Evolutionary conservation across 2,329 filamentous ascomycete genomes (phyloP).

Genomic region (Aureobasidium uvarum): DNA sequence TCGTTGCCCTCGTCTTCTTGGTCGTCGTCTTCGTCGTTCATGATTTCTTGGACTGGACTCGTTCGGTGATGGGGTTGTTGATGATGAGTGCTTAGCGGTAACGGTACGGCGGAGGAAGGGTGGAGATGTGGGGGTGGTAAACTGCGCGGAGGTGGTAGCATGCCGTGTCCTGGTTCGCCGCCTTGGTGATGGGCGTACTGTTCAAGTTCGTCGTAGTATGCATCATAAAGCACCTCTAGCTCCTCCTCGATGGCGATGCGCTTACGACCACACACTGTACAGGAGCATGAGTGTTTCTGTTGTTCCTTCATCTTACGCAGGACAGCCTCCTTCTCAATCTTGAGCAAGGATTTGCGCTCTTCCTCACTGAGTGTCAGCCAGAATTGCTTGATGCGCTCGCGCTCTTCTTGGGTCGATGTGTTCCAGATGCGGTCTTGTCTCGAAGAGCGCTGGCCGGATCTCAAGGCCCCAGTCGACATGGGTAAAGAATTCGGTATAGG

Average conservation of each 20-base stretch:
- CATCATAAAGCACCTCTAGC: conserved; percentile 94
- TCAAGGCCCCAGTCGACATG: conserved; percentile 45
- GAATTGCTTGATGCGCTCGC: conserved; percentile 96
- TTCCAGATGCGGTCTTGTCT: conserved; percentile 91
- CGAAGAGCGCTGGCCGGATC: conserved; percentile 43
- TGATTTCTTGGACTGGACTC: conserved; percentile 69
- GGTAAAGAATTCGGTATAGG: conserved; percentile 45
- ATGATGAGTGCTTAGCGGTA: conserved; percentile 56
- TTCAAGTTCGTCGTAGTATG: conserved; percentile 97
- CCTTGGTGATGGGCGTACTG: conserved; percentile 86
- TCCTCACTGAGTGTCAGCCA: conserved; percentile 94
- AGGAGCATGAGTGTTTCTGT: conserved; percentile 98
- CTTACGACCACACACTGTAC: conserved; percentile 94
- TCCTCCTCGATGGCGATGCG: conserved; percentile 97
- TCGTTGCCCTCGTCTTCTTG: conserved; percentile 57
- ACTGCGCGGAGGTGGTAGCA: conserved; percentile 63
- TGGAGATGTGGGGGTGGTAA: conserved; percentile 34
- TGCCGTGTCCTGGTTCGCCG: conserved; percentile 61
- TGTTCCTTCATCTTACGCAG: conserved; percentile 99
- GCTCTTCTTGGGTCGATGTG: conserved; percentile 88
- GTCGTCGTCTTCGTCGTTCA: conserved; percentile 56
- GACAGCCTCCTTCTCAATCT: conserved; percentile 98
- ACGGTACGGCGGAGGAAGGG: conserved; percentile 55
- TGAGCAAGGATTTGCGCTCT: conserved; percentile 90
- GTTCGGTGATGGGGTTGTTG: conserved; percentile 65